Evolutionary conservation across 805 yeast species (phyloP).

Genomic region (Nakazawaea wickerhamii): DNA sequence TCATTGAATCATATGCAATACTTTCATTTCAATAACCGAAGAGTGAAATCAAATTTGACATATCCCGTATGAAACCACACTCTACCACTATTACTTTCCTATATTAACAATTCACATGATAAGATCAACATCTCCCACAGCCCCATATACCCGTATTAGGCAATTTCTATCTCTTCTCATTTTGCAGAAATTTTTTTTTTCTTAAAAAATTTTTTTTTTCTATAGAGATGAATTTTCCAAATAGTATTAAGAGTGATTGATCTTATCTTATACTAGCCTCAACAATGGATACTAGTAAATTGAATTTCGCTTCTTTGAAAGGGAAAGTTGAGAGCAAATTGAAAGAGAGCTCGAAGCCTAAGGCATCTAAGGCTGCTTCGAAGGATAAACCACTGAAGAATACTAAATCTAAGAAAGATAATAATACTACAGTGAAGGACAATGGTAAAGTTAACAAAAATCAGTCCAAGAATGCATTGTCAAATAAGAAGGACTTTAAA

Average conservation of each 20-base stretch:
- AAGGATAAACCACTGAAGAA: conserved; percentile 14
- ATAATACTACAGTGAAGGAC: conserved; percentile 8
- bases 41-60: too few species aligned
- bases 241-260: not conserved
- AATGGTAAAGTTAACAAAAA: too few species aligned
- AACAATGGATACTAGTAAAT: conserved; percentile 37
- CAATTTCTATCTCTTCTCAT: not conserved
- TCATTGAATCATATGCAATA: too few species aligned
- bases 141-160: not conserved
- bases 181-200: conserved; percentile 1
- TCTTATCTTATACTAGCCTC: not conserved
- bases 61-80: too few species aligned
- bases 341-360: conserved; percentile 18
- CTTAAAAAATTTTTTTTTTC: not conserved
- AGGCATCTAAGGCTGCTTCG: conserved; percentile 16
- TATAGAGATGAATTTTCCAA: not conserved
- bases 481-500: too few species aligned
- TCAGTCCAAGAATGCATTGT: too few species aligned
- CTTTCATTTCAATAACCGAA: too few species aligned
- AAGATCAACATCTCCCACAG: not conserved
- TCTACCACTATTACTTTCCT: too few species aligned
- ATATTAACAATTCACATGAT: too few species aligned
- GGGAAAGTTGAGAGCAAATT: conserved; percentile 59
- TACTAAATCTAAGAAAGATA: conserved; percentile 18
- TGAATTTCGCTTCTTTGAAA: conserved; percentile 53